Conservation (phyloP, 495 filamentous ascomycete genomes). For the Thozetella sp. region DNA sequence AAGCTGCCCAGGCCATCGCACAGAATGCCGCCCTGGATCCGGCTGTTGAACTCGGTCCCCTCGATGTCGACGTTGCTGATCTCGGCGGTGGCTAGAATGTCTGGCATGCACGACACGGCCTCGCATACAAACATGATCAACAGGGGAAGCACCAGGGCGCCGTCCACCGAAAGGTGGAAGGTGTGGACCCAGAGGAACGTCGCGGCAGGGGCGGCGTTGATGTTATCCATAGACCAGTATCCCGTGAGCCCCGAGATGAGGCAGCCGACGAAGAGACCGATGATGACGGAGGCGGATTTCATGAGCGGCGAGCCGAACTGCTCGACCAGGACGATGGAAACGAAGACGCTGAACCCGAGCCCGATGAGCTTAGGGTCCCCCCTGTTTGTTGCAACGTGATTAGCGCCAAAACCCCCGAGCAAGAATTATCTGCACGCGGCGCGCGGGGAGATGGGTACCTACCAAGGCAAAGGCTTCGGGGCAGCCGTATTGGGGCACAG, state of each 20-base stretch:
- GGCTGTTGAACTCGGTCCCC: slow-evolving; percentile 1
- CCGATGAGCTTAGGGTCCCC: background rate
- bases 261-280: slow-evolving; percentile 1
- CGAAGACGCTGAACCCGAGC: slow-evolving; percentile 1
- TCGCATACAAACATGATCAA: background rate
- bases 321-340: background rate
- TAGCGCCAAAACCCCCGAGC: no score
- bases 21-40: background rate
- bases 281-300: slow-evolving; percentile 1
- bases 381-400: no score
- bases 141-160: background rate
- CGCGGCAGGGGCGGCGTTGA: background rate
- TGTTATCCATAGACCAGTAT: background rate
- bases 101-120: background rate
- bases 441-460: no score
- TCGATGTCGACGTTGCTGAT: slow-evolving; percentile 3
- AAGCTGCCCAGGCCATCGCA: background rate
- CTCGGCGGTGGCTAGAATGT: background rate
- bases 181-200: slow-evolving; percentile 1
- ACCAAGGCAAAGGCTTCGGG: background rate
- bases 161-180: background rate
- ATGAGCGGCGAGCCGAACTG: background rate
- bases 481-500: background rate
- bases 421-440: no score
- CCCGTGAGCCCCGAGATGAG: background rate